Evolutionary conservation across 164 flowering plant genomes (phyloP), one percentile per base, ranked within the genome.

Genomic region (Cinnamomum micranthum): DNA sequence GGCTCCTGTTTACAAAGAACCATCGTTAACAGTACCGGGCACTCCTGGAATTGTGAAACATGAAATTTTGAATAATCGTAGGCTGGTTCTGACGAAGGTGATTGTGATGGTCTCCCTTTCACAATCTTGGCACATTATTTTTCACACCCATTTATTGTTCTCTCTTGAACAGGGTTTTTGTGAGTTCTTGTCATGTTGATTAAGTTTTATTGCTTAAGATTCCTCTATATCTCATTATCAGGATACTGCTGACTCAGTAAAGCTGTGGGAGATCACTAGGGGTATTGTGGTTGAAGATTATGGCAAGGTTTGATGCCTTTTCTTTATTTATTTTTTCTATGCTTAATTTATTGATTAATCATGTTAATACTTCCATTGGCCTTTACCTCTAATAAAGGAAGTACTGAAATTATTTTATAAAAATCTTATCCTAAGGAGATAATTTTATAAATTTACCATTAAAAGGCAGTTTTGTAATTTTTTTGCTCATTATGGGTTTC

Each of bases 51-150:
- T 94, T 33, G 94, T 94, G 80, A 94, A 91, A 76, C 95, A 96
- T 91, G 98, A 93, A 80, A 90, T 96, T 78, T 82, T 96, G 79
- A 96, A 94, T 74, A 92, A 96, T 70, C 86, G 94, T 82, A 91
- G 97, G 81, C 97, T 92, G 81, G 90, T 96, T 67, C 84, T 95
- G 70, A 92, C 97, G 17, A 93, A 95, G 97, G 99, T 95, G 71
- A 77, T 51, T 62, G 27, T 71, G 23, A 50, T 75, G 64, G 60
- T 63, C 68, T 58, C 35, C 27, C 17, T n/a, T 59, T 19, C 24
- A 71, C 41, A 24, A 63, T 50, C 41, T 50, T 80, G 52, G 15
- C 27, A 47, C 1, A 7, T 69, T 19, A 47, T 22, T 41, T 41
- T 47, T 47, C 7, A 31, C 28, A 4, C 13, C 70, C 50, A 67